phyloP scores from a whole-genome alignment of 352 stramenopile species.

The Elongisporangium anandrum region DNA sequence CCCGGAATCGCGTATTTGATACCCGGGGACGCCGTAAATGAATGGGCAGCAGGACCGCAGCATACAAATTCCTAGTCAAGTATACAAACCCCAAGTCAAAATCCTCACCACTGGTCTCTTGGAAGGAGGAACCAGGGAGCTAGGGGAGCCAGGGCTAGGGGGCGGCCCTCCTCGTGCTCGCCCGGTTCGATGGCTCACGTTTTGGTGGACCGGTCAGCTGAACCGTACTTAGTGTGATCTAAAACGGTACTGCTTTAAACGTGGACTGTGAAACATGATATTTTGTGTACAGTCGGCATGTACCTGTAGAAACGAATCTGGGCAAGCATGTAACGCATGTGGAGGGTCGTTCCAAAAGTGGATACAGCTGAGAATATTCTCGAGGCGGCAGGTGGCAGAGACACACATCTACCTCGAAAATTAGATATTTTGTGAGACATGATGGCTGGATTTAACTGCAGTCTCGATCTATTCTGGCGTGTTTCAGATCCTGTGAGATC shows the following conservation, averaged over 20 bases:
- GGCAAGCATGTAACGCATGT: neutral
- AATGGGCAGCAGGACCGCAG: slow-evolving; percentile 73
- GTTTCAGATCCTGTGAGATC: neutral
- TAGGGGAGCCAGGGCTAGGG: neutral
- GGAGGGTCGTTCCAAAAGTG: neutral
- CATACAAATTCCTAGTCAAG: slow-evolving; percentile 57
- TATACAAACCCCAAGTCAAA: slow-evolving; percentile 44
- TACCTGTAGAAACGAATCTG: neutral
- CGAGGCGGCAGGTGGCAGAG: neutral
- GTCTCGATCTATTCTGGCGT: slow-evolving; percentile 13
- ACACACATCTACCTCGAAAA: neutral
- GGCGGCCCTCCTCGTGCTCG: neutral
- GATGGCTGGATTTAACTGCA: neutral
- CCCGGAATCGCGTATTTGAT: slow-evolving; percentile 13
- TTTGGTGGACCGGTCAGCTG: slow-evolving; percentile 1
- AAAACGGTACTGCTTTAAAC: neutral
- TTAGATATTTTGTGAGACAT: neutral
- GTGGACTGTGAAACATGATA: neutral
- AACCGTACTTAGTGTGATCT: slow-evolving; percentile 2
- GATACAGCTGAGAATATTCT: slow-evolving; percentile 1
- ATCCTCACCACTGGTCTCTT: slow-evolving; percentile 2
- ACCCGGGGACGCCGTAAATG: slow-evolving; percentile 41
- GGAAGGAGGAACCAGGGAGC: neutral
- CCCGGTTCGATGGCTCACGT: neutral
- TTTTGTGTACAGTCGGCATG: neutral